Base-by-base conservation (phyloP, 129 eudicot species). In the Centella asiatica region DNA sequence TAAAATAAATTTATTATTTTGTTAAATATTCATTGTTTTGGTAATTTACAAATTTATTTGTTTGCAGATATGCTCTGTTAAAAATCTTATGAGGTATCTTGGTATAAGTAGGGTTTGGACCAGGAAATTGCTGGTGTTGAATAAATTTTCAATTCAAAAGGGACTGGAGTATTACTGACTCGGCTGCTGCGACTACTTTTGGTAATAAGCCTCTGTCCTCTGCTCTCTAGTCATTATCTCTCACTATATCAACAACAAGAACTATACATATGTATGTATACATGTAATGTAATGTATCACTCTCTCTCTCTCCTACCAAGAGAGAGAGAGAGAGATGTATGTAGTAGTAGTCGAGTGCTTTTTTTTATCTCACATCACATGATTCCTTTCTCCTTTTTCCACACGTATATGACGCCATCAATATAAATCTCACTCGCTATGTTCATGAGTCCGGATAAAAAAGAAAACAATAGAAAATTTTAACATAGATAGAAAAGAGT, bases 321-420 rank as follows among this genome's bases (percentile, higher is more conserved):
- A 57, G 29, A 57, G 39, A 32, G 32, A 31, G 59, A 39, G n/a
- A 45, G 69, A 39, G 42, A 25, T 48, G 57, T 64, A 14, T 27
- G 27, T 34, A 9, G 2, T 10, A 4, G 19, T 26, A 52, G n/a
- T 34, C 9, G 5, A 34, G 39, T 34, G 39, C 39, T 34, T 34
- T 34, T 34, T 34, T 19, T 0, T 52, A 52, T 9, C 59, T 19
- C 17, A 19, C 20, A 15, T 49, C 69, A 66, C 70, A 52, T 37
- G 70, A 66, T 57, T 45, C 26, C 57, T 24, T 33, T 34, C 46
- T 18, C 68, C 57, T 73, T 28, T 73, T 67, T 18, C 45, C 26
- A 22, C 60, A 49, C 72, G 57, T 69, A 45, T 47, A 71, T 69
- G 76, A 78, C 73, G 79, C 62, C 73, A 74, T 66, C 31, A 51